Evolutionary conservation across 257 asterid genomes (phyloP), one percentile per base, ranked within the genome.

Genomic region (Cinchona pubescens): DNA sequence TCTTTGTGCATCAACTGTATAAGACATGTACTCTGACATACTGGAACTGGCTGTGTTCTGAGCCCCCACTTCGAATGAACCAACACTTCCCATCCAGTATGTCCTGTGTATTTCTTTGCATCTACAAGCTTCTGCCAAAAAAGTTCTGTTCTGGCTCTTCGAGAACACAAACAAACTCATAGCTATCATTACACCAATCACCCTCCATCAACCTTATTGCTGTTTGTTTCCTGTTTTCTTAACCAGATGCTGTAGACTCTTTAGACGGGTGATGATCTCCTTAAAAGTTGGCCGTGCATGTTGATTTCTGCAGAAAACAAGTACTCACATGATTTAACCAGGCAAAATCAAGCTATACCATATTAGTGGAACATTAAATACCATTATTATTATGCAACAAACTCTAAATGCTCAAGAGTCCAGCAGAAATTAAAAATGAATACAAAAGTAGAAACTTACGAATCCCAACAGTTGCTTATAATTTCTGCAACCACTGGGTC

Each of bases 51-150:
- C 82, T 60, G 90, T 77, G 87, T 79, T n/a, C n/a, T 83, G 87
- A 75, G 88, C 86, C 84, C 97, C 96, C 97, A 87, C 89, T 90
- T 92, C 85, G 96, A 92, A 88, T 84, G 94, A 85, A 92, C 92
- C 95, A 82, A 83, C 96, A 83, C 89, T 82, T 81, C 83, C 89
- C 85, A 73, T 81, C 87, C 88, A 82, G 65, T 32, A 73, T 75
- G 53, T 49, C 60, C 70, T 71, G 61, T 45, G 75, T 69, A 59
- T 70, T 45, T 56, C 77, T 82, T 79, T 40, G 53, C 75, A 48
- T 71, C 85, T 81, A 81, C 84, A 76, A 77, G 69, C 60, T 76
- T 82, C 49, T 38, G 77, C 60, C 69, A 46, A 65, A 76, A 38
- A 63, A 68, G 76, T 66, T 43, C 82, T 71, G 81, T 51, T 64